Evolutionary conservation across 1,139 yeast species (phyloP).

Genomic region (Pneumocystis canis): DNA sequence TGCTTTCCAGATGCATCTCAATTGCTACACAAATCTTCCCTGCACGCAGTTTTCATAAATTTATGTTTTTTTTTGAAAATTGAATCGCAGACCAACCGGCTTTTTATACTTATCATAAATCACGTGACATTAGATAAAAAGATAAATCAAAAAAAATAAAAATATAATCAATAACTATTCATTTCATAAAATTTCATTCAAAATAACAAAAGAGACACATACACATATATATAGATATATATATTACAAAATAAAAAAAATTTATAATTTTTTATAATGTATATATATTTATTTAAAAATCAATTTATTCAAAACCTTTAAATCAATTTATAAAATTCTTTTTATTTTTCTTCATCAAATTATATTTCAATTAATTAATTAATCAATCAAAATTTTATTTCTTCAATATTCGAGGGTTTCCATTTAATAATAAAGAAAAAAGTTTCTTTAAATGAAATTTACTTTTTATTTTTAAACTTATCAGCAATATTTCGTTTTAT

Average conservation of each 20-base stretch:
- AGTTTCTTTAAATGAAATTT: background rate
- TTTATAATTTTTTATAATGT: too few species aligned
- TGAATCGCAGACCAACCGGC: background rate
- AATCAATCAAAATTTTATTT: too few species aligned
- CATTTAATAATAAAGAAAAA: background rate
- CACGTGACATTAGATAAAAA: background rate
- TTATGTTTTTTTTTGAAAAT: background rate
- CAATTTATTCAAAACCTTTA: too few species aligned
- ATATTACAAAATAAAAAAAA: too few species aligned
- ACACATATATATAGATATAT: too few species aligned
- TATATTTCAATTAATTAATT: too few species aligned
- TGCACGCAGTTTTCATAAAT: background rate
- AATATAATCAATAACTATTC: background rate
- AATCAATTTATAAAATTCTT: too few species aligned
- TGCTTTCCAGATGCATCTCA: conserved; percentile 4
- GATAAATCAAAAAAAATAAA: background rate
- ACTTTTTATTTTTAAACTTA: background rate
- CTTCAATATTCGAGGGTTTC: too few species aligned
- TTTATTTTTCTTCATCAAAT: too few species aligned
- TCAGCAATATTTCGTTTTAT: background rate
- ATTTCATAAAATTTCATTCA: too few species aligned
- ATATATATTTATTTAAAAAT: too few species aligned
- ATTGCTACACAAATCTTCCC: background rate
- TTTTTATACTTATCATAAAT: background rate
- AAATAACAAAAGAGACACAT: too few species aligned